A percentile compares a stretch with the other conserved stretches of the same genome.
phyloP scores from a whole-genome alignment of 768 basidiomycete species.

The Russula earlei region DNA sequence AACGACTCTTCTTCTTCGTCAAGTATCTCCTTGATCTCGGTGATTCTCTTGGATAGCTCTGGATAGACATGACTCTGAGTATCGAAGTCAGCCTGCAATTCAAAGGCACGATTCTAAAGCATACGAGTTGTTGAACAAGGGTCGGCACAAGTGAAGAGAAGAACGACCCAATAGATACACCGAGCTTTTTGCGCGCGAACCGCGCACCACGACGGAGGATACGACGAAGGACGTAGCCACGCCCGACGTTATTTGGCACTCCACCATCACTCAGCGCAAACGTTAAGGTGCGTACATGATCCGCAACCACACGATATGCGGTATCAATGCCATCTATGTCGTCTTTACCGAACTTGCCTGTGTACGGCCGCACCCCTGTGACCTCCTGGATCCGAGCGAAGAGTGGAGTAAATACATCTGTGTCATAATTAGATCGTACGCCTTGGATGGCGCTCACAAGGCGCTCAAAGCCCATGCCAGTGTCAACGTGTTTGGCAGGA shows the following conservation, averaged over 20 bases:
- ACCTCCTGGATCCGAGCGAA: conserved; percentile 82
- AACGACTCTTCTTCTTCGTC: conserved; percentile 98
- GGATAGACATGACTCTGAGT: conserved; percentile 79
- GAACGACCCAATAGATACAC: conserved; percentile 86
- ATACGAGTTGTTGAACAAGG: conserved; percentile 80
- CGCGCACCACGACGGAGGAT: conserved; percentile 92
- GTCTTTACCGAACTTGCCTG: conserved; percentile 90
- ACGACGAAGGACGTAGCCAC: conserved; percentile 93
- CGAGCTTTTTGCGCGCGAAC: conserved; percentile 91
- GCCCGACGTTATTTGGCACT: conserved; percentile 89
- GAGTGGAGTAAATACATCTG: conserved; percentile 87
- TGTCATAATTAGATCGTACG: conserved; percentile 93
- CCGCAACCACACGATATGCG: conserved; percentile 93
- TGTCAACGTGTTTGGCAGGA: conserved; percentile 94
- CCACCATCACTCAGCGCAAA: conserved; percentile 96
- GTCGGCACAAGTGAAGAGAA: conserved; percentile 89
- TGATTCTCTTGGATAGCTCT: conserved; percentile 74
- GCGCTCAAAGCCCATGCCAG: conserved; percentile 98
- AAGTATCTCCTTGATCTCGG: conserved; percentile 87
- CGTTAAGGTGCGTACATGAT: conserved; percentile 91
- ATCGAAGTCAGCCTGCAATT: background rate
- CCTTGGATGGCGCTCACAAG: conserved; percentile 91
- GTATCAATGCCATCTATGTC: conserved; percentile 94
- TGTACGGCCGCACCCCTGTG: conserved; percentile 79
- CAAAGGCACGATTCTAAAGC: conserved; percentile 20